phyloP scores from a whole-genome alignment of 2,329 filamentous ascomycete species.

The Colletotrichum horii region DNA sequence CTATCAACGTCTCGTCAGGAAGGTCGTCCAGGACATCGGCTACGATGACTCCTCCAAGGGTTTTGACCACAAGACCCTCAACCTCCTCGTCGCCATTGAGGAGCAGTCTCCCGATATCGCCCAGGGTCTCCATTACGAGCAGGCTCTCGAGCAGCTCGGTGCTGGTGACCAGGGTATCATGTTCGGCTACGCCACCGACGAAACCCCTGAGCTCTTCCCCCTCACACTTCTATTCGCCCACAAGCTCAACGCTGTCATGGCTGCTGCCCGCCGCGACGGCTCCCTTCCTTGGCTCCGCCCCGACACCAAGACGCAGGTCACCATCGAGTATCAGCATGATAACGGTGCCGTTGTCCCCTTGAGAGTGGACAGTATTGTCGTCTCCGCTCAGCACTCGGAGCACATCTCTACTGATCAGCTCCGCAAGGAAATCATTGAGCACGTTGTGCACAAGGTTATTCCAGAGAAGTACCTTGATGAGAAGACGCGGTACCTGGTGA shows the following conservation, averaged over 20 bases:
- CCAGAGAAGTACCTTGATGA: conserved; percentile 91
- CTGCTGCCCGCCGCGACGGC: conserved; percentile 84
- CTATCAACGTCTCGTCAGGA: conserved; percentile 97
- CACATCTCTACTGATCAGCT: conserved; percentile 90
- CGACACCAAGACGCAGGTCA: conserved; percentile 99
- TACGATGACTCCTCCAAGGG: conserved; percentile 98
- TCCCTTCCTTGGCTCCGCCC: conserved; percentile 92
- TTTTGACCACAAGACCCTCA: conserved; percentile 99
- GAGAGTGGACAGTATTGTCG: conserved; percentile 94
- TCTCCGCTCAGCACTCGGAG: conserved; percentile 92
- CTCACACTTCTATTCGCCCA: conserved; percentile 93
- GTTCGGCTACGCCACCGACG: conserved; percentile 99
- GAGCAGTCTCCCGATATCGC: conserved; percentile 99
- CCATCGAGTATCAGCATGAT: conserved; percentile 97
- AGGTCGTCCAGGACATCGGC: conserved; percentile 96
- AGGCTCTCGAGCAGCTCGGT: conserved; percentile 96
- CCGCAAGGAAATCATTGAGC: conserved; percentile 93
- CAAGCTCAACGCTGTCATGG: conserved; percentile 97
- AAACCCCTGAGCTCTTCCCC: conserved; percentile 96
- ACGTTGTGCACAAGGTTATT: conserved; percentile 96
- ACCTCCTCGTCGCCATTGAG: conserved; percentile 98
- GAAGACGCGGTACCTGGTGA: conserved; percentile 91
- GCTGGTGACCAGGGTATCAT: conserved; percentile 99
- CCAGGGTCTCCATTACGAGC: conserved; percentile 97
- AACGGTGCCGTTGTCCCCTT: conserved; percentile 89